These are phyloP conservation scores for Tetracentron sinense DNA, from an alignment of 164 flowering plant species.

Conservation along the genomic window DNA sequence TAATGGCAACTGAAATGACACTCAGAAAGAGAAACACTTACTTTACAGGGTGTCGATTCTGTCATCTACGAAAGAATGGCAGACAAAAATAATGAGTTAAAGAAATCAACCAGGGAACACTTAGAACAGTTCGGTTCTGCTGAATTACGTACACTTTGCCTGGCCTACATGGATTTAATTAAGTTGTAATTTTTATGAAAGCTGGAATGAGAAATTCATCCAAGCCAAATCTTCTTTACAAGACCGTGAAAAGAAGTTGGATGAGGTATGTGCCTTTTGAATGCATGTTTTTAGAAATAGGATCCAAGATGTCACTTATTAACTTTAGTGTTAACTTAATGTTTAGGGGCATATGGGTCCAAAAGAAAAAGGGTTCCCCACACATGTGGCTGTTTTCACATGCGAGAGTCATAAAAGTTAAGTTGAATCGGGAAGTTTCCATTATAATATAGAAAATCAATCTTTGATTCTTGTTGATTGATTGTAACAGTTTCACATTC, in stretches of 20 bases:
- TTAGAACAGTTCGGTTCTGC: conserved; percentile 90
- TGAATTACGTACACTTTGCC: conserved; percentile 94
- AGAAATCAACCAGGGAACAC: conserved; percentile 64
- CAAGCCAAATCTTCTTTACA: conserved; percentile 91
- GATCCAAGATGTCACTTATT: no score
- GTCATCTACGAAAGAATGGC: conserved; percentile 85
- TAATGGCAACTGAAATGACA: conserved; percentile 2
- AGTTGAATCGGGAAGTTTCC: no score
- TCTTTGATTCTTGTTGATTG: no score
- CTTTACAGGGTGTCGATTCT: conserved; percentile 88
- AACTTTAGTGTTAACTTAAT: no score
- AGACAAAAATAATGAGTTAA: conserved; percentile 50
- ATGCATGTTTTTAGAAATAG: background rate
- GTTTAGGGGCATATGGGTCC: no score
- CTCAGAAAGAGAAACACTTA: conserved; percentile 9
- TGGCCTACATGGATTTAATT: conserved; percentile 86
- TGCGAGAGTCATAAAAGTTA: no score
- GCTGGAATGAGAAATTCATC: conserved; percentile 95
- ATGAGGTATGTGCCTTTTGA: conserved; percentile 54
- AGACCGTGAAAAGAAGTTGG: conserved; percentile 96
- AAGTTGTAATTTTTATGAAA: conserved; percentile 59
- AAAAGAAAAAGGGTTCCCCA: no score
- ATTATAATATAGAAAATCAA: no score
- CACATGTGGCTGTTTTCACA: no score
- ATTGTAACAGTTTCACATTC: no score